Percentiles rank a stretch among this genome's conserved stretches.
phyloP scores from a whole-genome alignment of 225 moss, liverwort and hornwort genomes.

The Physcomitrellopsis africana region DNA sequence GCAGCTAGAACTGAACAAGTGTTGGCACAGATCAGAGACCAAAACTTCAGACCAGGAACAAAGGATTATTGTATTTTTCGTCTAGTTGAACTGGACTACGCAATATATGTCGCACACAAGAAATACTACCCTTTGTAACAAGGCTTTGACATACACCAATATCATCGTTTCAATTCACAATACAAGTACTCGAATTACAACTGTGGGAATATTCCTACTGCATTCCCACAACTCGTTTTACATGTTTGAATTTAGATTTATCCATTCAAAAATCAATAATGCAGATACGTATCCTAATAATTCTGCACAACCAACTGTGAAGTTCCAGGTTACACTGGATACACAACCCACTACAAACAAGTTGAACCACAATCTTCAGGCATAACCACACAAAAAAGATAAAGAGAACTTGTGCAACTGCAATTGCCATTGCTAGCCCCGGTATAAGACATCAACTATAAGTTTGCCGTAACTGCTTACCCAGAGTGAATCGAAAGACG shows the following conservation, averaged over 20 bases:
- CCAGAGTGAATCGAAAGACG: slow-evolving; percentile 83
- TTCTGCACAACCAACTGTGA: not conserved
- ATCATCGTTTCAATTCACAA: not conserved
- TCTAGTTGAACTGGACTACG: not conserved
- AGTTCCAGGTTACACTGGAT: no score
- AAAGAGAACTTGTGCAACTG: no score
- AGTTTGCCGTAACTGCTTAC: slow-evolving; percentile 31
- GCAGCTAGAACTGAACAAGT: not conserved
- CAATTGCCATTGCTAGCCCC: not conserved
- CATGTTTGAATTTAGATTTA: slow-evolving; percentile 5
- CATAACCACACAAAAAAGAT: not conserved
- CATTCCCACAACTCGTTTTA: not conserved
- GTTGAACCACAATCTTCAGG: not conserved
- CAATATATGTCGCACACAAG: not conserved
- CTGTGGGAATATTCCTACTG: not conserved
- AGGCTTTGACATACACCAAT: not conserved
- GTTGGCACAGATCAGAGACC: not conserved
- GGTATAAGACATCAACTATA: not conserved
- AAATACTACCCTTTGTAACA: not conserved
- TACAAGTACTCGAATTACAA: not conserved
- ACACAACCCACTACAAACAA: not conserved
- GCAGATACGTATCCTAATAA: not conserved
- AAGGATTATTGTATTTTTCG: not conserved
- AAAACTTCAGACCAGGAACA: slow-evolving; percentile 1
- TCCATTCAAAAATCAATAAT: not conserved